These are phyloP conservation scores for Ophiocordyceps camponoti-saundersi DNA, from an alignment of 2,329 filamentous ascomycete species.

Conservation along the genomic window DNA sequence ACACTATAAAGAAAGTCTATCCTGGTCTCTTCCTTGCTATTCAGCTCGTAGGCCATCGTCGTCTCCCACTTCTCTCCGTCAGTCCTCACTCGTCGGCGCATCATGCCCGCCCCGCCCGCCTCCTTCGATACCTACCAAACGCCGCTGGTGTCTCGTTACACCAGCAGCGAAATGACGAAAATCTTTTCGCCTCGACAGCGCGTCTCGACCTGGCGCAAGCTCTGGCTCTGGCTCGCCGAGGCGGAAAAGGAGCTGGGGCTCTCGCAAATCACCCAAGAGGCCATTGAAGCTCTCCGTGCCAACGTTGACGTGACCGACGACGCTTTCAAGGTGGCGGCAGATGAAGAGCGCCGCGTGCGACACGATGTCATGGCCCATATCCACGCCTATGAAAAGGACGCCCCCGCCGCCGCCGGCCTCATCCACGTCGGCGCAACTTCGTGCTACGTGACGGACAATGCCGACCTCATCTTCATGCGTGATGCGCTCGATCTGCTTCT, in stretches of 20 bases:
- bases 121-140: constrained; percentile 1
- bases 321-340: constrained; percentile 56
- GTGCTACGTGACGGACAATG: constrained; percentile 53
- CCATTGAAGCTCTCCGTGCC: constrained; percentile 60
- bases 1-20: too few relatives aligned
- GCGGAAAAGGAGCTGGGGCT: constrained; percentile 68
- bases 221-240: constrained; percentile 78
- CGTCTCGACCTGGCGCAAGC: constrained; percentile 63
- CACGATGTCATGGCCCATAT: constrained; percentile 56
- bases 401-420: constrained; percentile 63
- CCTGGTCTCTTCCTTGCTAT: too few relatives aligned
- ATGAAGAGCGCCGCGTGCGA: constrained; percentile 58
- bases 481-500: constrained; percentile 56
- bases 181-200: constrained; percentile 67
- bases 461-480: constrained; percentile 53
- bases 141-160: constrained; percentile 1
- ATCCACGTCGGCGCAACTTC: constrained; percentile 37
- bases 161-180: constrained; percentile 47
- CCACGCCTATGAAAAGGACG: constrained; percentile 55
- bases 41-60: too few relatives aligned
- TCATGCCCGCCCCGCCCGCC: background rate
- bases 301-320: constrained; percentile 60
- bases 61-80: too few relatives aligned
- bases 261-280: constrained; percentile 50
- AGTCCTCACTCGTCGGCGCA: too few relatives aligned